Evolutionary conservation across 2,329 filamentous ascomycete species (phyloP).

Genomic region (Colletotrichum nymphaeae): DNA sequence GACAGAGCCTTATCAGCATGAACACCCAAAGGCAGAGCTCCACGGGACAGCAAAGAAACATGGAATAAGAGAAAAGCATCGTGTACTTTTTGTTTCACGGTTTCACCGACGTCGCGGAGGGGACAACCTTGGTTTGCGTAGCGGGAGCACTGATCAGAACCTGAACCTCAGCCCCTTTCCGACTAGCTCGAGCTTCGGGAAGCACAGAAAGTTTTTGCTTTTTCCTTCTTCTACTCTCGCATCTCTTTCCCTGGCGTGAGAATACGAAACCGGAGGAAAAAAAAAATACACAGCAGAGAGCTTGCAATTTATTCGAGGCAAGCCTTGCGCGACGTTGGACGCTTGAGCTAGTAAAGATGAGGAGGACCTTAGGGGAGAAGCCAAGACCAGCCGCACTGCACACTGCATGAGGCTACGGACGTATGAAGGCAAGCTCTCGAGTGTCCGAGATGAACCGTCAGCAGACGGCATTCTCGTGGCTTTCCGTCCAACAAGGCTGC

Average conservation of each 20-base stretch:
- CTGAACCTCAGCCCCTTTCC: neutral
- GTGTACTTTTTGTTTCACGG: neutral
- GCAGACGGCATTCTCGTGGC: too few species aligned
- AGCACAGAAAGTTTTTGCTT: neutral
- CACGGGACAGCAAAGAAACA: neutral
- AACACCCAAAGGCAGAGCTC: neutral
- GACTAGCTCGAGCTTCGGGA: neutral
- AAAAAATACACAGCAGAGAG: neutral
- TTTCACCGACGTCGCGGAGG: neutral
- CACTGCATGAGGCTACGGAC: neutral
- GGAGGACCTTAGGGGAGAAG: neutral
- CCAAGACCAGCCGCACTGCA: neutral
- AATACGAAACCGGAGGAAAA: neutral
- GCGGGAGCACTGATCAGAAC: slow-evolving; percentile 17
- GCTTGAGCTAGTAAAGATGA: neutral
- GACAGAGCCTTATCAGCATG: neutral
- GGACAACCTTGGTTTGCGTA: neutral
- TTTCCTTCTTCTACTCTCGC: neutral
- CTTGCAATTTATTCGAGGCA: slow-evolving; percentile 18
- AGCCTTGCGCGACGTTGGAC: slow-evolving; percentile 10
- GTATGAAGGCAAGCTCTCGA: neutral
- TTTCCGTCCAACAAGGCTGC: neutral
- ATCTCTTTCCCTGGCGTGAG: neutral
- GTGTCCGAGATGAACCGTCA: neutral
- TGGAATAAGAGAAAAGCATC: neutral